Evolutionary conservation across 176 grass and related monocot genomes (phyloP).

Genomic region (Poa annua): DNA sequence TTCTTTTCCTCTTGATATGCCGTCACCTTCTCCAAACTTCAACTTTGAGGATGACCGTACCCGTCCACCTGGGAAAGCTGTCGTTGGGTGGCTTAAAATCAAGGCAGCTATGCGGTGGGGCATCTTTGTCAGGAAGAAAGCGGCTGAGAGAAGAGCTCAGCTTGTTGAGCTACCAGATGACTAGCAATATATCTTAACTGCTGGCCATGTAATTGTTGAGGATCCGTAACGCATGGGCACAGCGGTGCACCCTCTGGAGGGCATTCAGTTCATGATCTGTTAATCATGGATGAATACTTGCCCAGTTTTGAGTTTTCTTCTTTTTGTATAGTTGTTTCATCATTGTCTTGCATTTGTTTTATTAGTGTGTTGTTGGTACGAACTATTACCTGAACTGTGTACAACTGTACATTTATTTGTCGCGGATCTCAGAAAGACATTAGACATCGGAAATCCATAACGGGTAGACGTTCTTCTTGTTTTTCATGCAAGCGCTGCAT

Average conservation of each 20-base stretch:
- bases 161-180: slow-evolving; percentile 88
- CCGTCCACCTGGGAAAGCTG: slow-evolving; percentile 69
- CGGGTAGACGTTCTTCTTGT: not conserved
- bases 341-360: slow-evolving; percentile 41
- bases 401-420: slow-evolving; percentile 45
- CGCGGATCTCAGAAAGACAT: slow-evolving; percentile 20
- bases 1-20: slow-evolving; percentile 59
- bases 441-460: not conserved
- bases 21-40: slow-evolving; percentile 47
- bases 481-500: not conserved
- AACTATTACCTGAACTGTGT: slow-evolving; percentile 37
- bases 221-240: slow-evolving; percentile 10
- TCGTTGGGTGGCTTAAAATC: slow-evolving; percentile 97
- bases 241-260: slow-evolving; percentile 24
- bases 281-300: slow-evolving; percentile 30
- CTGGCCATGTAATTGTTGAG: slow-evolving; percentile 27
- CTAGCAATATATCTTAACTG: slow-evolving; percentile 39
- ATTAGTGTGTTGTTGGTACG: slow-evolving; percentile 42
- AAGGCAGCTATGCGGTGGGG: slow-evolving; percentile 99
- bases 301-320: not conserved
- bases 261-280: slow-evolving; percentile 27
- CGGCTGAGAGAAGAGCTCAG: slow-evolving; percentile 95
- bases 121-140: slow-evolving; percentile 97
- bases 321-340: slow-evolving; percentile 45
- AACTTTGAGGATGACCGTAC: slow-evolving; percentile 59